Base-by-base conservation (phyloP, 2,329 filamentous ascomycete genomes). In the Aspergillus tanneri region DNA sequence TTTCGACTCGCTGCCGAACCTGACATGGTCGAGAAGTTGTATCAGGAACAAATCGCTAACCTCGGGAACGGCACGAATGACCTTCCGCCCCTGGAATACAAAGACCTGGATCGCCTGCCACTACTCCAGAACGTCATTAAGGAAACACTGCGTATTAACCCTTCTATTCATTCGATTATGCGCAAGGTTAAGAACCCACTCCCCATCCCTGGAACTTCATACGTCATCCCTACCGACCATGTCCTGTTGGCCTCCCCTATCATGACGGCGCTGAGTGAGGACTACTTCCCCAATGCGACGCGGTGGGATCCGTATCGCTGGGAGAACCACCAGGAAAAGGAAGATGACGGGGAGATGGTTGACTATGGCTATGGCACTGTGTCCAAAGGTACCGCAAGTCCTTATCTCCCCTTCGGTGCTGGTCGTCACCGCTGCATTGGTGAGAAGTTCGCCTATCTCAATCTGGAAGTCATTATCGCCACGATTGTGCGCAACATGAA, bases 191-290 rank as follows among this genome's bases (percentile, higher is more conserved):
- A 84, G 68, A 80, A 78, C 43, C 82, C 84, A 1, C 74, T 89
- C 60, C 70, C 77, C 0, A 73, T 87, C 19, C 61, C 73, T 22
- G 64, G 71, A 22, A 67, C 69, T 14, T 46, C 87, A 56, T 95
- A 85, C 64, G 82, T 88, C 49, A 81, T 96, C 53, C 90, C 92
- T 5, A 80, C 86, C 2, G 82, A 78, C 25, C 90, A 95, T 73
- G 82, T 80, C 19, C 81, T 96, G 34, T 83, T 96, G 56, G 84
- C 91, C 24, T 88, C 91, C 0, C 90, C 90, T 1, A 89, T 88
- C 51, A 86, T 92, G 54, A 74, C 70, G 2, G 68, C 72, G 2
- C 72, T 79, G 27, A 78, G 78, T 52, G 73, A 81, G 2, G 75
- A 80, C 39, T 75, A 84, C 67, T 89, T 89, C 66, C 74, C 78